Percentiles rank a stretch among this genome's conserved stretches.
Evolutionary conservation across 495 filamentous ascomycete species (phyloP).

Genomic region (Podospora appendiculata): DNA sequence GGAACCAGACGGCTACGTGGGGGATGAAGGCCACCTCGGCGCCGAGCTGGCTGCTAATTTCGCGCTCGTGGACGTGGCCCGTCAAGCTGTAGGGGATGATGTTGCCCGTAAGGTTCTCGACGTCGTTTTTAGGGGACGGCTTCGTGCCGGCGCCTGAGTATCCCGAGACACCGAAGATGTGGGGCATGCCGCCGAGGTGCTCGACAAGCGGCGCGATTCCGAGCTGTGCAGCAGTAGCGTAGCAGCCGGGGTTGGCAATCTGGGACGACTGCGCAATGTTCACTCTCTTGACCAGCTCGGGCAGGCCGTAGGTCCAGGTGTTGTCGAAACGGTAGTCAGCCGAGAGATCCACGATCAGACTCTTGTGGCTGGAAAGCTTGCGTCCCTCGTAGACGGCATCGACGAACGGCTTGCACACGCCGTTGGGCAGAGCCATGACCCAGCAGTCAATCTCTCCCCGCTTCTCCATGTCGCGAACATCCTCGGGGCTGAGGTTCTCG

Average conservation of each 20-base stretch:
- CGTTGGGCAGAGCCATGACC: slow-evolving; percentile 97
- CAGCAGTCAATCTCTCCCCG: slow-evolving; percentile 93
- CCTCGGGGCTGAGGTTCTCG: slow-evolving; percentile 83
- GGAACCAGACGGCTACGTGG: slow-evolving; percentile 96
- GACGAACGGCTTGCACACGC: slow-evolving; percentile 93
- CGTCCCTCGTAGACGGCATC: slow-evolving; percentile 77
- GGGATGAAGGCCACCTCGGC: slow-evolving; percentile 79
- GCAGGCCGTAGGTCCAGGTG: slow-evolving; percentile 92
- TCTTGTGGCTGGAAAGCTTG: slow-evolving; percentile 49
- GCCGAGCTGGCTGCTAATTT: slow-evolving; percentile 76
- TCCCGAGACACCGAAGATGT: slow-evolving; percentile 86
- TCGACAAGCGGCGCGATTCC: slow-evolving; percentile 79
- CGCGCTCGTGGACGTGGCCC: slow-evolving; percentile 92
- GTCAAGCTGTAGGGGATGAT: slow-evolving; percentile 89
- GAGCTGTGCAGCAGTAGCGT: slow-evolving; percentile 92
- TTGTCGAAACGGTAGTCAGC: slow-evolving; percentile 92
- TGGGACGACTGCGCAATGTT: slow-evolving; percentile 75
- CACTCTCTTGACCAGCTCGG: slow-evolving; percentile 72
- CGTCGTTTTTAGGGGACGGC: slow-evolving; percentile 91
- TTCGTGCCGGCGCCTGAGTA: slow-evolving; percentile 97
- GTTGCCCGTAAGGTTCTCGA: slow-evolving; percentile 79
- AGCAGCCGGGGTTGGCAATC: slow-evolving; percentile 93
- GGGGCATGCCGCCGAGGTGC: slow-evolving; percentile 72
- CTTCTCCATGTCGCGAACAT: slow-evolving; percentile 84
- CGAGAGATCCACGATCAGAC: slow-evolving; percentile 85